Evolutionary conservation across 2,329 filamentous ascomycete genomes (phyloP).

Genomic region (Rosellinia necatrix): DNA sequence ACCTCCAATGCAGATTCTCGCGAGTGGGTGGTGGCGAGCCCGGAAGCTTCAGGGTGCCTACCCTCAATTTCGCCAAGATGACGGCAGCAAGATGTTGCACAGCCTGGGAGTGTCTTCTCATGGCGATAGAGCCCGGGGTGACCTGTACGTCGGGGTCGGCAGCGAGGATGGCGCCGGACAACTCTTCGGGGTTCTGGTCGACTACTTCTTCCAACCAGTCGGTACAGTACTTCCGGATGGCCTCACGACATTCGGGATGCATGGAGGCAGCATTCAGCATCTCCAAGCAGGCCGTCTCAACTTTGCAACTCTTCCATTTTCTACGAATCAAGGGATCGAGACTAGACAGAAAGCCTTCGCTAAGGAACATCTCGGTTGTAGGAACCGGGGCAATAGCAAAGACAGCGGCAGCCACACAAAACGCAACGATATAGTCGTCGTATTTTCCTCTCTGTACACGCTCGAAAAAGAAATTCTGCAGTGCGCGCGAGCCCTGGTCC

Average conservation of each 20-base stretch:
- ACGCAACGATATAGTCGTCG: conserved; percentile 88
- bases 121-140: conserved; percentile 61
- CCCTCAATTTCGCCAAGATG: conserved; percentile 73
- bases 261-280: conserved; percentile 92
- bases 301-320: conserved; percentile 81
- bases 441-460: conserved; percentile 75
- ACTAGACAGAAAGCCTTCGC: conserved; percentile 80
- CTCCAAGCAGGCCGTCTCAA: conserved; percentile 85
- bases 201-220: conserved; percentile 88
- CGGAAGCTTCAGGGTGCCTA: conserved; percentile 49
- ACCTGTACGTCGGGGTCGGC: conserved; percentile 62
- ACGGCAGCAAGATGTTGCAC: conserved; percentile 72
- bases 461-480: conserved; percentile 75
- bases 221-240: conserved; percentile 80
- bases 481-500: conserved; percentile 69
- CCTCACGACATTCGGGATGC: conserved; percentile 78
- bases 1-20: conserved; percentile 37
- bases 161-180: conserved; percentile 53
- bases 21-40: conserved; percentile 30
- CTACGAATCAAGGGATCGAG: conserved; percentile 77
- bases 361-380: conserved; percentile 80
- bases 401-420: conserved; percentile 85
- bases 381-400: conserved; percentile 84
- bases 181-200: conserved; percentile 68
- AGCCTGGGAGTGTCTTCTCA: conserved; percentile 64